Percentiles rank a stretch among this genome's conserved stretches.
Evolutionary conservation across 306 rosid genomes (phyloP).

Genomic region (Quercus parvula): DNA sequence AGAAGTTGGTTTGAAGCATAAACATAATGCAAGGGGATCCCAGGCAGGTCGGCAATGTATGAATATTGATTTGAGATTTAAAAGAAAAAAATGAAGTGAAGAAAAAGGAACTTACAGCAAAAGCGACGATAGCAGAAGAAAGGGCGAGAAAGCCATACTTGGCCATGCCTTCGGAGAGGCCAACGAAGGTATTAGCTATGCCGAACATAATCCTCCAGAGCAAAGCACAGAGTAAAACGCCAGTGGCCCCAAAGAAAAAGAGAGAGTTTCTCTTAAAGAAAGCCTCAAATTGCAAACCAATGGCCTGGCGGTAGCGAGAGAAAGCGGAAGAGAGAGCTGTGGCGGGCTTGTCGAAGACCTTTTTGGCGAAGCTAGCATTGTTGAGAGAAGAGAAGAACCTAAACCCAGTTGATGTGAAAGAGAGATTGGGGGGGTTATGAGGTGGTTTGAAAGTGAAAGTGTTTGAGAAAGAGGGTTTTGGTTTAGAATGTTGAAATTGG

Average conservation of each 20-base stretch:
- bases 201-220: constrained; percentile 84
- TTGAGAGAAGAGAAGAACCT: constrained; percentile 54
- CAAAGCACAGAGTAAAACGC: constrained; percentile 56
- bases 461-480: constrained; percentile 27
- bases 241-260: constrained; percentile 61
- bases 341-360: constrained; percentile 51
- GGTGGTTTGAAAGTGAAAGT: background rate
- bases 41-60: no score
- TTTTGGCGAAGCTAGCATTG: constrained; percentile 41
- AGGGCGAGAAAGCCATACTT: constrained; percentile 94
- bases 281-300: constrained; percentile 88
- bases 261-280: constrained; percentile 63
- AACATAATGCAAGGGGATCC: background rate
- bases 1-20: background rate
- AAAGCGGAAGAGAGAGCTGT: constrained; percentile 49
- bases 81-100: background rate
- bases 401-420: constrained; percentile 1
- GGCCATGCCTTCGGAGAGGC: constrained; percentile 86
- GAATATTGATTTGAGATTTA: background rate
- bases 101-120: constrained; percentile 59
- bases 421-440: background rate
- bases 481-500: background rate
- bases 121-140: constrained; percentile 85
- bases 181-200: constrained; percentile 65
- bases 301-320: constrained; percentile 70